Evolutionary conservation across 345 rosid species (phyloP).

Genomic region (Raphanus sativus): DNA sequence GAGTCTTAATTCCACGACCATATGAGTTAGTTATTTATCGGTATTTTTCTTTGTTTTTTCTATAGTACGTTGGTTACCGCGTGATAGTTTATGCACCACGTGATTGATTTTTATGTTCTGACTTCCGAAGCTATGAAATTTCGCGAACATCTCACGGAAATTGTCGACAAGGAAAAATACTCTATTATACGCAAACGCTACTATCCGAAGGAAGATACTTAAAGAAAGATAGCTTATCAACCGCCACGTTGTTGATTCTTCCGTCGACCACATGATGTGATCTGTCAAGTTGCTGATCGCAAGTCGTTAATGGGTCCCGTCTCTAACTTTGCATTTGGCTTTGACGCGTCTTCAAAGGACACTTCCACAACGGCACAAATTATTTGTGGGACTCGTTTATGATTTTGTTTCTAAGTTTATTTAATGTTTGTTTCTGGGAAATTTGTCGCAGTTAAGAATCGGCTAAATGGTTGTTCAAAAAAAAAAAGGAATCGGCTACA

Average conservation of each 20-base stretch:
- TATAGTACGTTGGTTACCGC: not conserved
- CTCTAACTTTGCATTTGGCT: constrained; percentile 13
- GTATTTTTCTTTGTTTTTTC: not conserved
- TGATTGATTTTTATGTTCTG: constrained; percentile 8
- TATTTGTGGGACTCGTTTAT: not conserved
- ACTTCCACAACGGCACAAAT: constrained; percentile 19
- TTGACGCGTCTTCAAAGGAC: constrained; percentile 34
- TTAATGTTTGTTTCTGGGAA: not conserved
- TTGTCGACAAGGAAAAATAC: no score
- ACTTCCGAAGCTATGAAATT: constrained; percentile 11
- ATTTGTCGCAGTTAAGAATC: constrained; percentile 15
- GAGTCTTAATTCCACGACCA: not conserved
- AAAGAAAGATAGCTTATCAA: constrained; percentile 38
- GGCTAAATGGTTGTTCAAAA: not conserved
- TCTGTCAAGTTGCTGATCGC: constrained; percentile 41
- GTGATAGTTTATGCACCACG: constrained; percentile 25
- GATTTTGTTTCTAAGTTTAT: not conserved
- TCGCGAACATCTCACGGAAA: not conserved
- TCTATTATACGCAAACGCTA: constrained; percentile 24
- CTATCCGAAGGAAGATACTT: constrained; percentile 9
- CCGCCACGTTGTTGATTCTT: constrained; percentile 35
- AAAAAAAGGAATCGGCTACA: no score
- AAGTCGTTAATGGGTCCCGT: constrained; percentile 9
- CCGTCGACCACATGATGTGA: constrained; percentile 37
- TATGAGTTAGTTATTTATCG: not conserved